A percentile compares a stretch with the other conserved stretches of the same genome.
Conservation (phyloP, 2,329 filamentous ascomycete genomes). For the Botrytis paeoniae region DNA sequence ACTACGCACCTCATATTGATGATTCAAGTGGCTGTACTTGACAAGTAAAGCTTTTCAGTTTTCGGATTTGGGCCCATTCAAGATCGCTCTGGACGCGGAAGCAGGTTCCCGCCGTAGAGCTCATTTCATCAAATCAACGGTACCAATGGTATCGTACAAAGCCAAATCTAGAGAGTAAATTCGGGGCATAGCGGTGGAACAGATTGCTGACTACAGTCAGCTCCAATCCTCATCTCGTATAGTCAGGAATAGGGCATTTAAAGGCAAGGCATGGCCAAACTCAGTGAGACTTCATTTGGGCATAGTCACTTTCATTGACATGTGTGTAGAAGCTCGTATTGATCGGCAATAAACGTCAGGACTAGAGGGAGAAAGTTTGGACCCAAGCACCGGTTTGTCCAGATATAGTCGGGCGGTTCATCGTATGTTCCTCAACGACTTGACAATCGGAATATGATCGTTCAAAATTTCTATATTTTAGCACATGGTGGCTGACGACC, state of each 20-base stretch:
- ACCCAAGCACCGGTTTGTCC: not conserved
- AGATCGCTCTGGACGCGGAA: not conserved
- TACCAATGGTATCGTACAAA: not conserved
- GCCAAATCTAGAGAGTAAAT: not conserved
- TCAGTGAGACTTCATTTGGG: not conserved
- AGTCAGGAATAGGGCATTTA: not conserved
- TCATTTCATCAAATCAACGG: not conserved
- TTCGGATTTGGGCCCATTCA: not conserved
- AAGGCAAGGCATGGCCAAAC: not conserved
- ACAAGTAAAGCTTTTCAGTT: not conserved
- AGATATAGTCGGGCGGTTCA: not conserved
- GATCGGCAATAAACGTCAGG: not conserved
- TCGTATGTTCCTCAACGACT: not conserved
- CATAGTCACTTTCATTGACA: not conserved
- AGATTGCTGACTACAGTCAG: not conserved
- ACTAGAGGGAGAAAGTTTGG: not conserved
- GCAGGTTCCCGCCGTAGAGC: not conserved
- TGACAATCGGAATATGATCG: not conserved
- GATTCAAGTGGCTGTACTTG: not conserved
- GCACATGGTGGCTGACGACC: not conserved
- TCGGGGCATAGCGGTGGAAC: not conserved
- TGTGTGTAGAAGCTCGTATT: not conserved
- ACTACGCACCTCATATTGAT: not conserved
- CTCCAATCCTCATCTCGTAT: not conserved
- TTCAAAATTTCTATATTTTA: not conserved